Evolutionary conservation across 176 grass and related monocot genomes (phyloP).

Genomic region (Juncus inflexus): DNA sequence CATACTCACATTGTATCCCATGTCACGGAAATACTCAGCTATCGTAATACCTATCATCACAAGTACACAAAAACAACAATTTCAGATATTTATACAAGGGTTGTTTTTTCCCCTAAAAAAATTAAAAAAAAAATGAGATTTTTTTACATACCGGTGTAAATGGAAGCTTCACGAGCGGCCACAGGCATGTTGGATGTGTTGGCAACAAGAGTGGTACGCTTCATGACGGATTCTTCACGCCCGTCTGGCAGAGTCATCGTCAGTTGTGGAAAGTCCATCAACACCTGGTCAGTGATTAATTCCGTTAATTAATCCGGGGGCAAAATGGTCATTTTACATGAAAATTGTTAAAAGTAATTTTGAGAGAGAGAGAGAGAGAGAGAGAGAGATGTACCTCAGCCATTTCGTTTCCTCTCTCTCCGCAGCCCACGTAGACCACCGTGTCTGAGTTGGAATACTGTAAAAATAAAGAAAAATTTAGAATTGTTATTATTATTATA

Average conservation of each 20-base stretch:
- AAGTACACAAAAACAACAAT: conserved; percentile 18
- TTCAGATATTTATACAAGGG: not conserved
- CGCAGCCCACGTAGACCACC: conserved; percentile 89
- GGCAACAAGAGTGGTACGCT: conserved; percentile 83
- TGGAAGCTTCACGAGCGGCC: conserved; percentile 93
- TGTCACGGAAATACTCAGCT: conserved; percentile 92
- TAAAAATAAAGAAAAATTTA: conserved; percentile 23
- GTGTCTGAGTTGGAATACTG: conserved; percentile 90
- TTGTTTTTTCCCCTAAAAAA: not conserved
- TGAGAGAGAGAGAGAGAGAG: too few relatives aligned
- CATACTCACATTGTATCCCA: conserved; percentile 98
- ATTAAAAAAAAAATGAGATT: conserved; percentile 3
- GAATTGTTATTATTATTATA: conserved; percentile 17
- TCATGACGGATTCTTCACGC: conserved; percentile 93
- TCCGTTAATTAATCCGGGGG: not conserved
- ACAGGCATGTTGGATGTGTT: conserved; percentile 99
- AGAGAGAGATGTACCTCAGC: conserved; percentile 41
- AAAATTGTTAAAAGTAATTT: not conserved
- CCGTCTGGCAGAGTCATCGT: conserved; percentile 87
- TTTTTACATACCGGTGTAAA: conserved; percentile 67
- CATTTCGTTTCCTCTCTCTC: conserved; percentile 94
- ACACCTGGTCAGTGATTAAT: conserved; percentile 32
- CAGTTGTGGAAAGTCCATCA: conserved; percentile 95
- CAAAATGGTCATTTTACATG: not conserved
- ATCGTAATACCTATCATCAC: conserved; percentile 62